Conservation (phyloP, 345 rosid species). For the Gossypium rotundifolium region DNA sequence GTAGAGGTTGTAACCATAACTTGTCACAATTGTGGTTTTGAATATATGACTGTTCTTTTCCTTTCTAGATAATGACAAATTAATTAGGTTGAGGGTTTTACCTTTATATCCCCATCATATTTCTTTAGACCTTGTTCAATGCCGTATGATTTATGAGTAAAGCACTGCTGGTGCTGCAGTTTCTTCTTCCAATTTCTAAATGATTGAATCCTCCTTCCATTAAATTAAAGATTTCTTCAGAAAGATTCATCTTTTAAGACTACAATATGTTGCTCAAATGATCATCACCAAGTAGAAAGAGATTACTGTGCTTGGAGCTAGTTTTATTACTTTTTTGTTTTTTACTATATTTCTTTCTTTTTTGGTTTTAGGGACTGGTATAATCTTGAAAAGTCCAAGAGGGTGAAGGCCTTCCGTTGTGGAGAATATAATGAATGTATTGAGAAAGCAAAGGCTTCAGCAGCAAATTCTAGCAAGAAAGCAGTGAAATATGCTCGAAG, state of each 20-base stretch:
- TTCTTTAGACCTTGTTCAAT: not conserved
- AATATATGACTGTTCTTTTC: not conserved
- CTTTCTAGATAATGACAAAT: not conserved
- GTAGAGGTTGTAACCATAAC: not conserved
- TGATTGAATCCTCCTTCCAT: too few species aligned
- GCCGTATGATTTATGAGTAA: not conserved
- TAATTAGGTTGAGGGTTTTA: not conserved
- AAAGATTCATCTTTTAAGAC: not conserved
- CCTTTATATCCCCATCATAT: not conserved
- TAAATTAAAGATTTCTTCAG: not conserved
- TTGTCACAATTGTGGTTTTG: not conserved
- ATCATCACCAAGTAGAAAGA: not conserved
- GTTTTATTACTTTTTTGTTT: not conserved
- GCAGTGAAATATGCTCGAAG: constrained; percentile 78
- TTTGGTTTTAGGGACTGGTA: constrained; percentile 80
- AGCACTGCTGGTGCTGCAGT: not conserved
- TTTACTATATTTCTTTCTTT: constrained; percentile 2
- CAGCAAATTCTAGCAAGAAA: constrained; percentile 58
- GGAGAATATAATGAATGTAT: constrained; percentile 85
- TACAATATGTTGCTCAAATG: not conserved
- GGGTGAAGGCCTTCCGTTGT: constrained; percentile 93
- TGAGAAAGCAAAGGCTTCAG: constrained; percentile 77
- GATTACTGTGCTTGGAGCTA: not conserved
- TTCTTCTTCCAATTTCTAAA: not conserved
- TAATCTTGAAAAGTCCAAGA: constrained; percentile 86